A percentile compares a stretch with the other conserved stretches of the same genome.
These are phyloP conservation scores for Amanita rimosa DNA, from an alignment of 768 basidiomycete species.

Conservation along the genomic window DNA sequence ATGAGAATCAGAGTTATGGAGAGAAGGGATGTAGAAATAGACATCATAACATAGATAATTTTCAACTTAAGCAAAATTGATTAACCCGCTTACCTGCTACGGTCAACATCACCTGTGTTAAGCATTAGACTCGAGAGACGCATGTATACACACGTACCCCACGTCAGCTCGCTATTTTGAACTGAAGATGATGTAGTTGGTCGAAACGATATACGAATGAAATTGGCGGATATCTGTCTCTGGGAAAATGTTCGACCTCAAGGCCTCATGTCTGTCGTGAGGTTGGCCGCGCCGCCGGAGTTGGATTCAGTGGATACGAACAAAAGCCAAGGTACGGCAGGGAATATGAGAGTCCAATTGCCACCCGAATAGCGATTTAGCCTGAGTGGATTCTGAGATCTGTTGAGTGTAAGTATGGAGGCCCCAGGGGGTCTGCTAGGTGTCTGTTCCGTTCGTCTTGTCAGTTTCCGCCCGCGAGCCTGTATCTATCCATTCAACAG, in stretches of 20 bases:
- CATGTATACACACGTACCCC: slow-evolving; percentile 25
- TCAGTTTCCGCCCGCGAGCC: slow-evolving; percentile 95
- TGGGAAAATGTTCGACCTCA: slow-evolving; percentile 29
- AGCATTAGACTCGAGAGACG: slow-evolving; percentile 11
- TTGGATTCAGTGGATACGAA: no score
- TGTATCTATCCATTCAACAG: slow-evolving; percentile 99
- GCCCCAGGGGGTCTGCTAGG: no score
- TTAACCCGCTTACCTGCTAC: slow-evolving; percentile 28
- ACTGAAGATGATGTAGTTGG: slow-evolving; percentile 22
- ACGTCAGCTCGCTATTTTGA: slow-evolving; percentile 42
- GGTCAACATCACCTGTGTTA: slow-evolving; percentile 29
- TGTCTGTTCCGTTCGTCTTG: slow-evolving; percentile 90
- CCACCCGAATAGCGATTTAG: no score
- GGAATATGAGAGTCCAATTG: no score
- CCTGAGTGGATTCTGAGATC: no score
- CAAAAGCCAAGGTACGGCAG: no score
- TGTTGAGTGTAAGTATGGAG: no score
- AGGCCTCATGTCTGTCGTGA: neutral
- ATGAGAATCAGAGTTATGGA: slow-evolving; percentile 37
- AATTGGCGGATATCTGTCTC: slow-evolving; percentile 25
- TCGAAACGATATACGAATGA: slow-evolving; percentile 40
- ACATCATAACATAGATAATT: neutral
- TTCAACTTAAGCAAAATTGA: slow-evolving; percentile 27
- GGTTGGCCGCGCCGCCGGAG: neutral
- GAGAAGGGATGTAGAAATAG: no score